Conservation (phyloP, 2,329 filamentous ascomycete genomes). For the Hypoxylon sp. region DNA sequence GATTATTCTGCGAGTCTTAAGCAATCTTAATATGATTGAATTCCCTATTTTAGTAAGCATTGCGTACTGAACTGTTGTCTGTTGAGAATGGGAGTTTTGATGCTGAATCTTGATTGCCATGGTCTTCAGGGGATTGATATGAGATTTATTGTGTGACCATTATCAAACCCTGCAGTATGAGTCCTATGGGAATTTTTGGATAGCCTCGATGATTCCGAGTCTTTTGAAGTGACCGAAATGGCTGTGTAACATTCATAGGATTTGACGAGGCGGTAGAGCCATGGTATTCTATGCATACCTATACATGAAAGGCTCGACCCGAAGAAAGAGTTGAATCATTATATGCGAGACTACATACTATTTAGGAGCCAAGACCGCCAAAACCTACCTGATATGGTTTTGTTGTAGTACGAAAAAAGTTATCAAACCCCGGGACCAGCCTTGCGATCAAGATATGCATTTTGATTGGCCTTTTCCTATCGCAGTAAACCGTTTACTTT, state of each 20-base stretch:
- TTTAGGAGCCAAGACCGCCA: slow-evolving; percentile 2
- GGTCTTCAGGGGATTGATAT: not conserved
- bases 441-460: slow-evolving; percentile 5
- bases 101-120: not conserved
- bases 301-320: too few relatives aligned
- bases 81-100: not conserved
- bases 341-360: not conserved
- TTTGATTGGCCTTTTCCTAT: slow-evolving; percentile 25
- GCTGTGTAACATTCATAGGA: too few relatives aligned
- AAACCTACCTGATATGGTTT: slow-evolving; percentile 15
- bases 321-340: too few relatives aligned
- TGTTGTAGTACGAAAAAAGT: slow-evolving; percentile 32
- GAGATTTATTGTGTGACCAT: not conserved
- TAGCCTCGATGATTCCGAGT: not conserved
- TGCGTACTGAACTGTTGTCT: not conserved
- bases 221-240: too few relatives aligned
- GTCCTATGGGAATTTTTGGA: not conserved
- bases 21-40: slow-evolving; percentile 1
- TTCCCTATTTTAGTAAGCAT: slow-evolving; percentile 1
- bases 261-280: too few relatives aligned
- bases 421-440: slow-evolving; percentile 22
- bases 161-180: not conserved
- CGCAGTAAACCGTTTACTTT: slow-evolving; percentile 15
- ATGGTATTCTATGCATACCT: too few relatives aligned
- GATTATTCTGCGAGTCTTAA: not conserved